These are phyloP conservation scores for Cucurbita pepo DNA, from an alignment of 306 rosid species.

Conservation along the genomic window DNA sequence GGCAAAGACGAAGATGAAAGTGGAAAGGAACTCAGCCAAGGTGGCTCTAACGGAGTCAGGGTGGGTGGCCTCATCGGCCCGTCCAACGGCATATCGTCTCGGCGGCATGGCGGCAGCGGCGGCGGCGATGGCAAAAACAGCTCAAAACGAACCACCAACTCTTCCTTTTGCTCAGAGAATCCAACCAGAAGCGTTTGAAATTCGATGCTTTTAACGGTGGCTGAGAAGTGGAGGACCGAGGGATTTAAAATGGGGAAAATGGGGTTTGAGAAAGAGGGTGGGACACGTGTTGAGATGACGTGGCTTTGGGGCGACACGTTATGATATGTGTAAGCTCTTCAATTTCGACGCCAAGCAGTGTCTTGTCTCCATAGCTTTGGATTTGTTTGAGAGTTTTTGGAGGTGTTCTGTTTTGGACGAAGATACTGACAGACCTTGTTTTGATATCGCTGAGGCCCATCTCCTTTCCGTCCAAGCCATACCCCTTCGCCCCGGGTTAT, in stretches of 20 bases:
- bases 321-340: slow-evolving; percentile 23
- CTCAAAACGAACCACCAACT: background rate
- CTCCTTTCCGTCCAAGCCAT: too few species aligned
- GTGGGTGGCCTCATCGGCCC: slow-evolving; percentile 82
- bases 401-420: background rate
- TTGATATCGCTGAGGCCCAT: too few species aligned
- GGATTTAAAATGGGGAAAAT: slow-evolving; percentile 22
- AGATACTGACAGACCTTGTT: too few species aligned
- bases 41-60: slow-evolving; percentile 89
- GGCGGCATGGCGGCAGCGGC: slow-evolving; percentile 32
- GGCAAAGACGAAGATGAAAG: slow-evolving; percentile 77
- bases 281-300: slow-evolving; percentile 39
- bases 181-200: background rate
- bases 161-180: background rate
- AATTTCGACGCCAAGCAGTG: background rate
- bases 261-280: background rate
- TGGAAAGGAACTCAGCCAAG: slow-evolving; percentile 70
- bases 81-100: slow-evolving; percentile 60
- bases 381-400: background rate
- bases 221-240: slow-evolving; percentile 30
- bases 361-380: background rate
- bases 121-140: background rate
- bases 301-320: slow-evolving; percentile 25
- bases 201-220: slow-evolving; percentile 1
- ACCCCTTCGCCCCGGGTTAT: too few species aligned